These are phyloP conservation scores for Penicillium vulpinum DNA, from an alignment of 2,329 filamentous ascomycete genomes.

Conservation along the genomic window DNA sequence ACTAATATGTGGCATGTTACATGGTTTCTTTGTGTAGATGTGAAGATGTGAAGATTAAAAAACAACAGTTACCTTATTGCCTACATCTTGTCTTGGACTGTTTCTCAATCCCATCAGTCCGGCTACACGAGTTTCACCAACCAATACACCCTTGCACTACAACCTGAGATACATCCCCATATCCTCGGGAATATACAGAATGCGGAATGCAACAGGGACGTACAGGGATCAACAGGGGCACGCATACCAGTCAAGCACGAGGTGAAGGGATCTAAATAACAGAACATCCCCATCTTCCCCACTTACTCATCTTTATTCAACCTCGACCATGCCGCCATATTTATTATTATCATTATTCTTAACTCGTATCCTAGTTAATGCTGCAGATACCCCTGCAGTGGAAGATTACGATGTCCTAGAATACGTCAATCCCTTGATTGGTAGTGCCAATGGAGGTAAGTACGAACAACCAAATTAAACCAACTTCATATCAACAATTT, in stretches of 20 bases:
- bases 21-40: too few species aligned
- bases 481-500: neutral
- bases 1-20: too few species aligned
- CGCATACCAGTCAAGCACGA: neutral
- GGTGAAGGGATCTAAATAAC: slow-evolving; percentile 2
- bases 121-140: neutral
- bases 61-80: too few species aligned
- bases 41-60: too few species aligned
- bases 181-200: neutral
- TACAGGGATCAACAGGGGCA: slow-evolving; percentile 1
- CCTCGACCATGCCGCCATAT: slow-evolving; percentile 12
- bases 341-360: slow-evolving; percentile 14
- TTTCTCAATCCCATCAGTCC: neutral
- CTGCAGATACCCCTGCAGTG: slow-evolving; percentile 10
- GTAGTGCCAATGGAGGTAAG: slow-evolving; percentile 51
- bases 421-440: slow-evolving; percentile 55
- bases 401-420: slow-evolving; percentile 44
- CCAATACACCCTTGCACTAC: neutral
- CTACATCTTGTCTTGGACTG: neutral
- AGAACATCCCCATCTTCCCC: neutral
- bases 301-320: neutral
- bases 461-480: neutral
- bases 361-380: slow-evolving; percentile 10
- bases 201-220: neutral
- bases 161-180: neutral